Evolutionary conservation across 2,329 filamentous ascomycete species (phyloP).

Genomic region (Ambrosiella xylebori): DNA sequence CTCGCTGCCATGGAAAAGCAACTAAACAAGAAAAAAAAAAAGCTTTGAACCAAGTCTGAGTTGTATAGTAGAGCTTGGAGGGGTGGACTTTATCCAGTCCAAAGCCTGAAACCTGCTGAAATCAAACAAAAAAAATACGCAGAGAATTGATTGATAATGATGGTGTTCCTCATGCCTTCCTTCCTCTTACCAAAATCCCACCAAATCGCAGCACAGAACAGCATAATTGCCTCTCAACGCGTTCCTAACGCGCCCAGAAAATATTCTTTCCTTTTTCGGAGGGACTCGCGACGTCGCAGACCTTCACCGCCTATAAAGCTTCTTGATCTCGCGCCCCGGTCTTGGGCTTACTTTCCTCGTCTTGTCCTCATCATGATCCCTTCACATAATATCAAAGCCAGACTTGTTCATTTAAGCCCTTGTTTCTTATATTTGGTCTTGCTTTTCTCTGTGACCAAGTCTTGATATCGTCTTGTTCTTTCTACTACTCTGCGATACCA

Average conservation of each 20-base stretch:
- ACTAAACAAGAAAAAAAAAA: not conserved
- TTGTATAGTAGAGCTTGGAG: not conserved
- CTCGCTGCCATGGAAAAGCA: not conserved
- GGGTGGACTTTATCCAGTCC: not conserved
- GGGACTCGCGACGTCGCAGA: not conserved
- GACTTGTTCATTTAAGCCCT: not conserved
- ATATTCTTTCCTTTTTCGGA: not conserved
- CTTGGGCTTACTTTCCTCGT: not conserved
- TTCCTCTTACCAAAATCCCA: too few species aligned
- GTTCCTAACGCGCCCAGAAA: conserved; percentile 1
- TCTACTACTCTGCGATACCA: not conserved
- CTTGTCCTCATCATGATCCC: conserved; percentile 1
- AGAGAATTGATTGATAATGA: not conserved
- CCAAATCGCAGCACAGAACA: not conserved
- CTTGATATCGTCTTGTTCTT: not conserved
- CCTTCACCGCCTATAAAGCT: not conserved
- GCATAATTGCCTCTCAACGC: conserved; percentile 2
- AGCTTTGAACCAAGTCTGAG: not conserved
- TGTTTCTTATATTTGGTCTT: not conserved
- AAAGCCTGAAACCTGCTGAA: not conserved
- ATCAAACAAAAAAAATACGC: not conserved
- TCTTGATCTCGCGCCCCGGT: not conserved
- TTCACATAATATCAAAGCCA: not conserved
- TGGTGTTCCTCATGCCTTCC: too few species aligned
- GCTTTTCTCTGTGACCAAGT: not conserved